Evolutionary conservation across 2,329 filamentous ascomycete species (phyloP).

Genomic region (Colletotrichum incanum): DNA sequence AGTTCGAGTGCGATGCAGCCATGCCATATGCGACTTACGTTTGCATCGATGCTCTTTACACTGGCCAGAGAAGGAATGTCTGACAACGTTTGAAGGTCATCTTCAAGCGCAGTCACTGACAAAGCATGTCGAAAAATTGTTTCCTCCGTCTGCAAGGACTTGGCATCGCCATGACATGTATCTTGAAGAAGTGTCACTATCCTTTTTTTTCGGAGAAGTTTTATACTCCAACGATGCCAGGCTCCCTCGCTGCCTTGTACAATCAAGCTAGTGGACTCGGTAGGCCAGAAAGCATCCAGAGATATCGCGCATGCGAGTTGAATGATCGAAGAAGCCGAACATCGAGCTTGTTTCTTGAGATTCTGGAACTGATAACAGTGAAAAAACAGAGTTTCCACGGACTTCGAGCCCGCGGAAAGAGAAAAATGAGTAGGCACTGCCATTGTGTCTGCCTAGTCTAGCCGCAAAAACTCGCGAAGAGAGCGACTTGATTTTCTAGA

Average conservation of each 20-base stretch:
- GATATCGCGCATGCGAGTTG: constrained; percentile 22
- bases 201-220: not conserved
- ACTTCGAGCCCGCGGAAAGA: not conserved
- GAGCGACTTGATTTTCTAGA: not conserved
- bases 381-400: constrained; percentile 13
- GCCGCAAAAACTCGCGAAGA: not conserved
- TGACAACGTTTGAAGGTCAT: not conserved
- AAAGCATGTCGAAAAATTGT: constrained; percentile 1
- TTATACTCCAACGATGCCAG: constrained; percentile 6
- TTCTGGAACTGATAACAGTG: not conserved
- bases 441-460: not conserved
- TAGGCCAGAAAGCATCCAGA: constrained; percentile 10
- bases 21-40: not conserved
- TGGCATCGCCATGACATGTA: not conserved
- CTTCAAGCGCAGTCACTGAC: constrained; percentile 6
- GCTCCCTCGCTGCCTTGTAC: not conserved
- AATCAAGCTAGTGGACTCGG: not conserved
- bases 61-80: not conserved
- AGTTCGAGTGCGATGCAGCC: not conserved
- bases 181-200: constrained; percentile 1
- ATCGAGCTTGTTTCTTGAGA: constrained; percentile 16
- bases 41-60: not conserved
- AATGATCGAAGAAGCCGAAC: constrained; percentile 22
- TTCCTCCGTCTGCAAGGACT: not conserved
- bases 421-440: too few species aligned